Conservation (phyloP, 2,329 filamentous ascomycete species). For the Cercospora sp. region DNA sequence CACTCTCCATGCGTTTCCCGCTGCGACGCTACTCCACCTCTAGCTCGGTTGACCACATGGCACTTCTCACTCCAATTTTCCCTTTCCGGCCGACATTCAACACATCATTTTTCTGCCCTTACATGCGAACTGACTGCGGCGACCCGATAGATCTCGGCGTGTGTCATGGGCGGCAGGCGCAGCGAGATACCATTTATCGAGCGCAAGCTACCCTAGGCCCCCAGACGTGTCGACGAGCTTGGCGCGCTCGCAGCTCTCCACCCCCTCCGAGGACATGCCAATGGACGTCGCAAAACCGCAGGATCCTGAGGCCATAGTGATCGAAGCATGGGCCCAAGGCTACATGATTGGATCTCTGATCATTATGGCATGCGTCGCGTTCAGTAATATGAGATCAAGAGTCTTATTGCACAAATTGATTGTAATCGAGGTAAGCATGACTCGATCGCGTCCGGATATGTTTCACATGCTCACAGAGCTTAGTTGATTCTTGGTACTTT, state of each 20-base stretch:
- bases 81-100: background rate
- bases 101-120: slow-evolving; percentile 5
- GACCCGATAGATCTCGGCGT: background rate
- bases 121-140: background rate
- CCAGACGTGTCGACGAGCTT: background rate
- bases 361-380: slow-evolving; percentile 51
- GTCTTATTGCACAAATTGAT: slow-evolving; percentile 54
- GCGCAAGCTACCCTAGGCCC: background rate
- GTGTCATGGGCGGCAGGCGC: background rate
- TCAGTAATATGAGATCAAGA: slow-evolving; percentile 51
- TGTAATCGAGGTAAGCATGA: slow-evolving; percentile 46
- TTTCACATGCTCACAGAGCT: slow-evolving; percentile 3
- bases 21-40: background rate
- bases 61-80: slow-evolving; percentile 8
- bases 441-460: background rate
- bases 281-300: slow-evolving; percentile 33
- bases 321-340: slow-evolving; percentile 39
- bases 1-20: background rate
- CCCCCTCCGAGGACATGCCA: slow-evolving; percentile 18
- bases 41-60: background rate
- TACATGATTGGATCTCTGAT: slow-evolving; percentile 44
- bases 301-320: slow-evolving; percentile 27
- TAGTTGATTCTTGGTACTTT: slow-evolving; percentile 44
- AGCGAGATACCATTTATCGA: background rate
- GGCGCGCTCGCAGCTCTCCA: background rate